Base-by-base conservation (phyloP, 2,329 filamentous ascomycete species). In the Aspergillus clavatus region DNA sequence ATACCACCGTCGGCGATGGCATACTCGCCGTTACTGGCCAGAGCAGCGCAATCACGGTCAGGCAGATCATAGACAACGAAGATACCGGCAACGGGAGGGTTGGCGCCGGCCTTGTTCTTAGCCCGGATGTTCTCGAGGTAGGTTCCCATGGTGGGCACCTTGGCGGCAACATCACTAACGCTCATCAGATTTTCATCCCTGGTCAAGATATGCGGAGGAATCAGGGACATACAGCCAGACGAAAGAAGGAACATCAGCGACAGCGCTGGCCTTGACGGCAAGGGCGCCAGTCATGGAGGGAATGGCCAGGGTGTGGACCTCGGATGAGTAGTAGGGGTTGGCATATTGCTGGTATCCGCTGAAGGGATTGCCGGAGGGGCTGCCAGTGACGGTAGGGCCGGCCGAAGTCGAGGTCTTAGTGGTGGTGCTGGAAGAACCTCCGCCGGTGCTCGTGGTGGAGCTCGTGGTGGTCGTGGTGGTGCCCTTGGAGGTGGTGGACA, bases 41-140 rank as follows among this genome's bases (percentile, higher is more conserved):
- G 69, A 40, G 81, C 81, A 11, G 80, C 75, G 57, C 81, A 83
- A 59, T 83, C 81, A 60, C 80, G 77, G 54, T 82, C 79, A 36
- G 81, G 81, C 10, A 83, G 67, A 59, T 83, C 76, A 62, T 83
- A 83, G 43, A 83, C 77, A 43, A 84, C 80, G 42, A 83, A 76
- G 1, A 70, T 71, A 14, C 72, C 73, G 14, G 73, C 70, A 45
- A 74, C 58, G 3, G 70, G 68, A 26, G 71, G 69, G 41, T 61
- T 72, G 6, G 72, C 72, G n/a, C 75, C 74, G 21, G 69, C 72
- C 21, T 61, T 65, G 45, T 79, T 78, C 52, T 71, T 58, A 28
- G 65, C 56, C 49, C 72, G 61, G 55, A 78, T 77, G 38, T 77
- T 71, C 4, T 61, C 62, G 14, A 77, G 63, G 53, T 72, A 76